A percentile compares a stretch with the other conserved stretches of the same genome.
Conservation (phyloP, 805 yeast species). For the Candida boidinii region DNA sequence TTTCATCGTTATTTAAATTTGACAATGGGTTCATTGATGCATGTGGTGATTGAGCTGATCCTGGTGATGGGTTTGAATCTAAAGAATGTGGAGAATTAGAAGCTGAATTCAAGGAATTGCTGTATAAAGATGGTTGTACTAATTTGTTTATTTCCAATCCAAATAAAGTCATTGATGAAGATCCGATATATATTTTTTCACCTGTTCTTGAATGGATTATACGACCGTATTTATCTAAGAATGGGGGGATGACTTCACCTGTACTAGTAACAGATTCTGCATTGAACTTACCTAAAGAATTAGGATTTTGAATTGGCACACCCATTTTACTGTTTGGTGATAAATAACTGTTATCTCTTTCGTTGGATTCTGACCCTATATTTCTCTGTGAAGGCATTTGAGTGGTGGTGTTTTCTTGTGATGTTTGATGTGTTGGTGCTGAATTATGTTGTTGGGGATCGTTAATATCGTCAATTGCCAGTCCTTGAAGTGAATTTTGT, state of each 20-base stretch:
- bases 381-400: too few species aligned
- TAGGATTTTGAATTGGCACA: slow-evolving; percentile 1
- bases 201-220: slow-evolving; percentile 70
- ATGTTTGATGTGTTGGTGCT: too few species aligned
- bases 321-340: too few species aligned
- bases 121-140: slow-evolving; percentile 16
- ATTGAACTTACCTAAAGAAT: neutral
- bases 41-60: neutral
- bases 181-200: slow-evolving; percentile 67
- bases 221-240: slow-evolving; percentile 63
- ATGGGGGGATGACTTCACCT: slow-evolving; percentile 58
- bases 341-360: too few species aligned
- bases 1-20: slow-evolving; percentile 30
- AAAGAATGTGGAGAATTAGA: slow-evolving; percentile 10
- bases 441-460: too few species aligned
- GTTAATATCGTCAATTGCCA: too few species aligned
- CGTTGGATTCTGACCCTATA: too few species aligned
- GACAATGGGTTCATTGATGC: neutral
- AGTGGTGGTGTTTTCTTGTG: too few species aligned
- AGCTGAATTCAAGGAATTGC: neutral
- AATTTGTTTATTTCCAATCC: slow-evolving; percentile 66
- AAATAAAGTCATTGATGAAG: slow-evolving; percentile 75
- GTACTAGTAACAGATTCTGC: too few species aligned
- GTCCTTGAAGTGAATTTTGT: too few species aligned
- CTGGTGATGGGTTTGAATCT: slow-evolving; percentile 1